phyloP scores from a whole-genome alignment of 1,139 yeast species.

The Meyerozyma elateridarum region DNA sequence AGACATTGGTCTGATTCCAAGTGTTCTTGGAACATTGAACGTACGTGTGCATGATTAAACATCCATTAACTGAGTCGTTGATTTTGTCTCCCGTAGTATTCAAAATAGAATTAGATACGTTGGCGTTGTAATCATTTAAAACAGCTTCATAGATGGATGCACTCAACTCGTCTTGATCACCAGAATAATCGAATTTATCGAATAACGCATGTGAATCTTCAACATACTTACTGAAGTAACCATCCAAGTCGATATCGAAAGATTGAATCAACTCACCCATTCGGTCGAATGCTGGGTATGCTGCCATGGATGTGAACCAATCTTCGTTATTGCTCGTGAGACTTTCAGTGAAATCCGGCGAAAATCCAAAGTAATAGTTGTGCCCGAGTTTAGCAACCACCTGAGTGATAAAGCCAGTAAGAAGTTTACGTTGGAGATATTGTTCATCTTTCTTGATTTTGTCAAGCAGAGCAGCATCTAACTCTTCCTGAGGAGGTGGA shows the following conservation, averaged over 20 bases:
- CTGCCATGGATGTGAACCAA: slow-evolving; percentile 11
- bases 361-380: slow-evolving; percentile 17
- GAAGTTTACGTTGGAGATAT: slow-evolving; percentile 43
- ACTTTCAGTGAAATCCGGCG: slow-evolving; percentile 21
- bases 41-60: slow-evolving; percentile 26
- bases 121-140: slow-evolving; percentile 32
- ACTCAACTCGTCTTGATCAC: slow-evolving; percentile 12
- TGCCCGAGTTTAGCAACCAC: slow-evolving; percentile 37
- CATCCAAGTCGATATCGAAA: slow-evolving; percentile 55
- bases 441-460: slow-evolving; percentile 48
- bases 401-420: slow-evolving; percentile 41
- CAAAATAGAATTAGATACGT: slow-evolving; percentile 23
- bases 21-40: slow-evolving; percentile 14
- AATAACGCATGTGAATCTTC: slow-evolving; percentile 24
- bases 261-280: slow-evolving; percentile 52
- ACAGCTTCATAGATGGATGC: slow-evolving; percentile 31
- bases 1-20: slow-evolving; percentile 16
- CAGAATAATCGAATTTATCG: slow-evolving; percentile 17
- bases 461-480: slow-evolving; percentile 34
- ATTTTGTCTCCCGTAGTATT: slow-evolving; percentile 22
- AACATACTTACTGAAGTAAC: slow-evolving; percentile 32
- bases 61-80: slow-evolving; percentile 29
- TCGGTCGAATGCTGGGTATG: slow-evolving; percentile 32
- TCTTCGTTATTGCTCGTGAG: slow-evolving; percentile 7
- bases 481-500: slow-evolving; percentile 30